These are phyloP conservation scores for Dryadomyces quercivorus DNA, from an alignment of 2,329 filamentous ascomycete species.

Conservation along the genomic window DNA sequence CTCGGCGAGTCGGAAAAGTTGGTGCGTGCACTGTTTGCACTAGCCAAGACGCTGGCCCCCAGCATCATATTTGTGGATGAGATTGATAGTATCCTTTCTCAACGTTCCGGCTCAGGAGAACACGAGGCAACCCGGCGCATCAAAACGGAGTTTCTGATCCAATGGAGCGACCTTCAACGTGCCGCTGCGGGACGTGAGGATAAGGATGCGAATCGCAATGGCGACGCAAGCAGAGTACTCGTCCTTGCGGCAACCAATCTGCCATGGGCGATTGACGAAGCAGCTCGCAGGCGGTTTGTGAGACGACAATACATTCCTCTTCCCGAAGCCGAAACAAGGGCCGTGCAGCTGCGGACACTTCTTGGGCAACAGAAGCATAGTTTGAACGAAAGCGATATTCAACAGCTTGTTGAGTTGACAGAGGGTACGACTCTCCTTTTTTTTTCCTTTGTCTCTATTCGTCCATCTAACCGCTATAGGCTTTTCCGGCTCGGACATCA, in stretches of 20 bases:
- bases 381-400: slow-evolving; percentile 59
- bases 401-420: slow-evolving; percentile 63
- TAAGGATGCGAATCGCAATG: slow-evolving; percentile 60
- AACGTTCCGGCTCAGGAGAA: slow-evolving; percentile 70
- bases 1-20: slow-evolving; percentile 94
- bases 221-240: slow-evolving; percentile 78
- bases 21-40: slow-evolving; percentile 76
- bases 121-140: slow-evolving; percentile 88
- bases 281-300: slow-evolving; percentile 80
- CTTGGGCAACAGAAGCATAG: slow-evolving; percentile 80
- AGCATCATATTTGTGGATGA: slow-evolving; percentile 98
- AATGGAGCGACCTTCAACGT: slow-evolving; percentile 83
- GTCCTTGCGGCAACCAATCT: slow-evolving; percentile 93
- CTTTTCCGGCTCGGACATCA: slow-evolving; percentile 97
- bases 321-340: slow-evolving; percentile 72
- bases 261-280: slow-evolving; percentile 96
- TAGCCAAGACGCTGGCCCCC: slow-evolving; percentile 82
- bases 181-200: slow-evolving; percentile 75
- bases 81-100: slow-evolving; percentile 85
- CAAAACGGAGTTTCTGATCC: slow-evolving; percentile 95
- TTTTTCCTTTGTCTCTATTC: background rate
- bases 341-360: slow-evolving; percentile 65
- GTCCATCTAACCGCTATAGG: slow-evolving; percentile 35
- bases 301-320: slow-evolving; percentile 91
- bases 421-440: slow-evolving; percentile 50